These are phyloP conservation scores for Creolimax fragrantissima DNA, from an alignment of 78 protist species.

Conservation along the genomic window DNA sequence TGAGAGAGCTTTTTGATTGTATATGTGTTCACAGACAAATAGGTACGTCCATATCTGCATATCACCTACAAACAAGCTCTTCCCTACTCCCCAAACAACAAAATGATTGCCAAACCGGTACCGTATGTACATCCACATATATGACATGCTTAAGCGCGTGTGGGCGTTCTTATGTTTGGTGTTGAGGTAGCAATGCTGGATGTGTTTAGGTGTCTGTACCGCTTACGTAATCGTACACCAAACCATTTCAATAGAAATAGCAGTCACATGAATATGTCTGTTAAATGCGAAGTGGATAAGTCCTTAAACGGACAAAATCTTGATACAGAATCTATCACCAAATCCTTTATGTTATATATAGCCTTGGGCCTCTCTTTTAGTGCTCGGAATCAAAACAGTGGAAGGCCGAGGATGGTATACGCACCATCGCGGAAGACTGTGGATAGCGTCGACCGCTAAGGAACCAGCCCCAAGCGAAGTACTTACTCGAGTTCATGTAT, in stretches of 20 bases:
- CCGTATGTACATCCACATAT: neutral
- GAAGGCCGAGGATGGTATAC: conserved; percentile 25
- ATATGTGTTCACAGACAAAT: neutral
- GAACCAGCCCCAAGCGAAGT: neutral
- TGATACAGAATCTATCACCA: neutral
- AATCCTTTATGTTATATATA: conserved; percentile 2
- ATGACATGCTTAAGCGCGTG: neutral
- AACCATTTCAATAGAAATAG: too few species aligned
- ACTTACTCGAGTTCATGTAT: neutral
- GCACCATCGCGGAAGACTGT: conserved; percentile 21
- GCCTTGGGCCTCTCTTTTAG: conserved; percentile 64
- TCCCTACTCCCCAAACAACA: neutral
- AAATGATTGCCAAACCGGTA: neutral
- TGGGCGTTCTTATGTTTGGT: too few species aligned
- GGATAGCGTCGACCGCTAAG: conserved; percentile 44
- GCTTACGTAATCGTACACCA: too few species aligned
- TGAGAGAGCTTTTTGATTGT: too few species aligned
- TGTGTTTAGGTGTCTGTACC: too few species aligned
- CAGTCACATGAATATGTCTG: too few species aligned
- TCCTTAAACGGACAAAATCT: neutral
- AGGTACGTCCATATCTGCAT: neutral
- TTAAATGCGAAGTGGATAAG: neutral
- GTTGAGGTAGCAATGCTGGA: too few species aligned
- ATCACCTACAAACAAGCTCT: neutral
- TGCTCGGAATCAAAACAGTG: conserved; percentile 48